These are phyloP conservation scores for Tulasnella sp. DNA, from an alignment of 768 basidiomycete genomes.

Conservation along the genomic window DNA sequence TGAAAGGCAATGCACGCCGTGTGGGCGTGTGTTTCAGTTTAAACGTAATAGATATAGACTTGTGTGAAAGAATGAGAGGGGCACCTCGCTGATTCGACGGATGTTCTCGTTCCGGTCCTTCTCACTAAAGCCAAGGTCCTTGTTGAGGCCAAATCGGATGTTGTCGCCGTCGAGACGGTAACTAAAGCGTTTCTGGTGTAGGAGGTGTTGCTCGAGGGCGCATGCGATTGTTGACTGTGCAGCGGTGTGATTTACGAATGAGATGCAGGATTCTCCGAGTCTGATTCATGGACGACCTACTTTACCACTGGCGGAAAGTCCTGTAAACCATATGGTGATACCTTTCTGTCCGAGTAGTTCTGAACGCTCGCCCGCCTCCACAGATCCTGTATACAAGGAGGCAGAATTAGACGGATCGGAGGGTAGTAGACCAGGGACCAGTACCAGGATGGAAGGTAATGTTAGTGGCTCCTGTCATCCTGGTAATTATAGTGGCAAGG, in stretches of 20 bases:
- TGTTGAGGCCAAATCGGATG: constrained; percentile 91
- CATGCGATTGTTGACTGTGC: constrained; percentile 89
- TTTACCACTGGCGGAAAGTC: constrained; percentile 91
- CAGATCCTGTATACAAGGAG: constrained; percentile 52
- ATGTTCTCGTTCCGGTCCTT: constrained; percentile 92
- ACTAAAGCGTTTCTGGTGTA: constrained; percentile 73
- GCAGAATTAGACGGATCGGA: neutral
- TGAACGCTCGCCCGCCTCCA: constrained; percentile 55
- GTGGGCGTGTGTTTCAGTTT: neutral
- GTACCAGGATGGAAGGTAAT: constrained; percentile 60
- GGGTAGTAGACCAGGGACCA: constrained; percentile 11
- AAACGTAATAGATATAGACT: neutral
- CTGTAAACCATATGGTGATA: constrained; percentile 92
- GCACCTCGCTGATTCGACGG: constrained; percentile 88
- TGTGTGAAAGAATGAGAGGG: constrained; percentile 13
- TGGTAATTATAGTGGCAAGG: too few relatives aligned
- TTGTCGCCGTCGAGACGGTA: constrained; percentile 97
- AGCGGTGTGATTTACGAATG: neutral
- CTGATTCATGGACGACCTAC: constrained; percentile 30
- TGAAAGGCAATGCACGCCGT: constrained; percentile 25
- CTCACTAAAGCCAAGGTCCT: constrained; percentile 89
- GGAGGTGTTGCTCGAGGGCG: constrained; percentile 89
- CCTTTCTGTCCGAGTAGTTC: constrained; percentile 68
- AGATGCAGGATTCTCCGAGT: neutral
- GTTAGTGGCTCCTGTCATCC: constrained; percentile 28